phyloP scores from a whole-genome alignment of 2,329 filamentous ascomycete genomes.

The Dissoconium aciculare region DNA sequence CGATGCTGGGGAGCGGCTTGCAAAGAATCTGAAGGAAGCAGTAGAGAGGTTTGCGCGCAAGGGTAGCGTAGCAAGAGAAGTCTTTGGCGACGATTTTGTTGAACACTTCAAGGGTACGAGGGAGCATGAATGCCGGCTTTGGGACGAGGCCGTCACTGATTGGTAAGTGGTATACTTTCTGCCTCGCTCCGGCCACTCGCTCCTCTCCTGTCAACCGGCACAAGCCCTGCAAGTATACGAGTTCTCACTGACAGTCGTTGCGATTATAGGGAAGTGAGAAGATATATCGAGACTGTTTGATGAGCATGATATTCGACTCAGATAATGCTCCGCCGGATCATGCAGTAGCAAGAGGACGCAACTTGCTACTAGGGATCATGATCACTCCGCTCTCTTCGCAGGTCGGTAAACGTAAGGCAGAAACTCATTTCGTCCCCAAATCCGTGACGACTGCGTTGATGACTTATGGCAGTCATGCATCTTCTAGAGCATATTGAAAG shows the following conservation, averaged over 20 bases:
- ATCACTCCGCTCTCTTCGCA: no score
- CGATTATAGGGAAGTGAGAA: constrained; percentile 22
- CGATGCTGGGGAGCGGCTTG: constrained; percentile 63
- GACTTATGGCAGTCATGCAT: no score
- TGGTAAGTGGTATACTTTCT: constrained; percentile 55
- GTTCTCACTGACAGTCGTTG: not conserved
- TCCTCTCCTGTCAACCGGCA: not conserved
- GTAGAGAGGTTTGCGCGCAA: constrained; percentile 60
- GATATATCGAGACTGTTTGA: constrained; percentile 27
- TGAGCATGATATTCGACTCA: no score
- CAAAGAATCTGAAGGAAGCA: constrained; percentile 74
- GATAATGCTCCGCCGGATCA: no score
- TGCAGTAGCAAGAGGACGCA: no score
- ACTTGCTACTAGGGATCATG: no score
- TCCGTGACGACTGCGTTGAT: no score
- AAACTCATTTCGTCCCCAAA: no score
- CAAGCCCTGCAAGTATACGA: not conserved
- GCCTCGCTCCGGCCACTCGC: not conserved
- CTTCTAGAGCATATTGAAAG: no score
- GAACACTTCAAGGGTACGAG: constrained; percentile 88
- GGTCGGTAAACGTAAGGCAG: no score
- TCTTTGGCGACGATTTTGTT: constrained; percentile 89
- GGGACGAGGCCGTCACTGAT: constrained; percentile 93
- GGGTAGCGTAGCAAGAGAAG: constrained; percentile 78
- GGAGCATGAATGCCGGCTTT: constrained; percentile 77